Evolutionary conservation across 2,329 filamentous ascomycete genomes (phyloP).

Genomic region (Alternaria arborescens): DNA sequence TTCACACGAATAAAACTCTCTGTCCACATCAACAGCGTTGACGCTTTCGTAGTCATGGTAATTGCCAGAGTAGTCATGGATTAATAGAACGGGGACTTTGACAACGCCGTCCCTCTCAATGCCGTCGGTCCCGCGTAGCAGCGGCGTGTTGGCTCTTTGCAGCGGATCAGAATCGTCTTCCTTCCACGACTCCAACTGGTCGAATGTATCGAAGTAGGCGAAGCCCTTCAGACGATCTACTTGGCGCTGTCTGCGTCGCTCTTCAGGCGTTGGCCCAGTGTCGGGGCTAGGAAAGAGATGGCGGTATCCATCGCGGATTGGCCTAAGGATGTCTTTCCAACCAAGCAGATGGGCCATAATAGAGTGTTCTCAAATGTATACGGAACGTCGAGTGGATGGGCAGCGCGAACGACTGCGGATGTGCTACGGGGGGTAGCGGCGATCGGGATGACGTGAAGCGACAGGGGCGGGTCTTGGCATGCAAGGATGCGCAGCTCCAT

Average conservation of each 20-base stretch:
- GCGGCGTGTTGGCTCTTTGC: constrained; percentile 52
- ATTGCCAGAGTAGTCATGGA: constrained; percentile 54
- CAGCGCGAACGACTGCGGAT: constrained; percentile 12
- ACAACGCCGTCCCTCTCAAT: neutral
- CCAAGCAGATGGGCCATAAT: constrained; percentile 37
- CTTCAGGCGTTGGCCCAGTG: constrained; percentile 46
- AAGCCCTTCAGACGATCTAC: constrained; percentile 51
- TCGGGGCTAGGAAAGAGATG: constrained; percentile 48
- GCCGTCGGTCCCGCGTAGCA: constrained; percentile 34
- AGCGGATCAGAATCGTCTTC: constrained; percentile 43
- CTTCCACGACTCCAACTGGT: constrained; percentile 49
- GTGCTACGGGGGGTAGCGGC: constrained; percentile 6
- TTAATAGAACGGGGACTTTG: constrained; percentile 45
- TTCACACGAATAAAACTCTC: constrained; percentile 53
- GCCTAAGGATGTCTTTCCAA: constrained; percentile 52
- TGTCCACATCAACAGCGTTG: constrained; percentile 39
- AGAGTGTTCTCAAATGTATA: neutral
- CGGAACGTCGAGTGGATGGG: neutral
- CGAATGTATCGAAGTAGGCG: constrained; percentile 53
- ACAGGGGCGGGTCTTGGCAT: constrained; percentile 38
- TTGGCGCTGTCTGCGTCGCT: constrained; percentile 39
- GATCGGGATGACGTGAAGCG: constrained; percentile 28
- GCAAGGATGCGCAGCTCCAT: constrained; percentile 42
- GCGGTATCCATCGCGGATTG: constrained; percentile 51
- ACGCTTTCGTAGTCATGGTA: constrained; percentile 56